A percentile compares a stretch with the other conserved stretches of the same genome.
phyloP scores from a whole-genome alignment of 2,329 filamentous ascomycete genomes.

The Aaosphaeria pasadenensis region DNA sequence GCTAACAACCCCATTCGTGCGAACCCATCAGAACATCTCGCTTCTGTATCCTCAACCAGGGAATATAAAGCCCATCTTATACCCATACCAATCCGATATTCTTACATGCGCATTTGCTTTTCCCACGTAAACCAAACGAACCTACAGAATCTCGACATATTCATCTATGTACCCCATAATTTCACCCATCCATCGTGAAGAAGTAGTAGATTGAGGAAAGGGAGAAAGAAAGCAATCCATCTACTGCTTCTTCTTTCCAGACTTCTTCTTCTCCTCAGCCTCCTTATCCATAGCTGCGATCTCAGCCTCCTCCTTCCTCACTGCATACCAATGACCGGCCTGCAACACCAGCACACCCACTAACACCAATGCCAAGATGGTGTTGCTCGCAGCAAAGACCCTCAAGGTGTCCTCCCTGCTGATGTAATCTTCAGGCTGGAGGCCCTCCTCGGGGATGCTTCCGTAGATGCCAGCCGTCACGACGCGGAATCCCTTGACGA shows the following conservation, averaged over 20 bases:
- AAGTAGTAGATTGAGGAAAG: no score
- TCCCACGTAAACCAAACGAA: no score
- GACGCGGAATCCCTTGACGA: conserved; percentile 87
- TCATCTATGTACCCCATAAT: no score
- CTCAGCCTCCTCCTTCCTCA: conserved; percentile 87
- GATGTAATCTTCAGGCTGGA: conserved; percentile 61
- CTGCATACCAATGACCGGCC: conserved; percentile 97
- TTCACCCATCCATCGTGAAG: no score
- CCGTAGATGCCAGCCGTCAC: conserved; percentile 72
- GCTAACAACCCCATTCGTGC: no score
- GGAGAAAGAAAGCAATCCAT: neutral
- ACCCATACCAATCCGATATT: no score
- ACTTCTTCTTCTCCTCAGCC: conserved; percentile 47
- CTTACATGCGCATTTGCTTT: no score
- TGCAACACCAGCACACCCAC: conserved; percentile 90
- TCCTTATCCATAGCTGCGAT: conserved; percentile 61
- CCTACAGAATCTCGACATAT: no score
- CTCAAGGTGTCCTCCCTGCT: conserved; percentile 85
- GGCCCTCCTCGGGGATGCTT: conserved; percentile 34
- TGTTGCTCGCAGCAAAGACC: conserved; percentile 91
- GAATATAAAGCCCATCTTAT: no score
- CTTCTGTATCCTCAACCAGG: no score
- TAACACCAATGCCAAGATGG: conserved; percentile 87
- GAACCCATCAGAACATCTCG: no score
- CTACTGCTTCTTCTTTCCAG: conserved; percentile 35